Conservation (phyloP, 139 green algal species). For the Ettlia oleoabundans region DNA sequence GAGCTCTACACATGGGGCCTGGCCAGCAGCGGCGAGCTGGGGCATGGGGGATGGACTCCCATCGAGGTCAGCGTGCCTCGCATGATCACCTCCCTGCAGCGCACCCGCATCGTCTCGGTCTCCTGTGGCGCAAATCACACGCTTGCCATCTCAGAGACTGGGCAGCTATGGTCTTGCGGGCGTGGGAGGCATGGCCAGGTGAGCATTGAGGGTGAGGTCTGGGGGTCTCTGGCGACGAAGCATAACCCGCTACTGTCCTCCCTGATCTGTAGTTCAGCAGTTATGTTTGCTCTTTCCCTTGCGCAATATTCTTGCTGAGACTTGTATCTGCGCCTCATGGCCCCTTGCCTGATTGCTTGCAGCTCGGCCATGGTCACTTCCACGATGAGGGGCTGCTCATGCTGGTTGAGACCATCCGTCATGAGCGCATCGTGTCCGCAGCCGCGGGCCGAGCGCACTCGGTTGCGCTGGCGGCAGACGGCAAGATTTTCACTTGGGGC, state of each 20-base stretch:
- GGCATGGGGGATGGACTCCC: constrained; percentile 67
- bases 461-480: constrained; percentile 77
- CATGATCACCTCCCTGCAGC: constrained; percentile 39
- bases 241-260: too few species aligned
- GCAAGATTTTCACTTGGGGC: constrained; percentile 84
- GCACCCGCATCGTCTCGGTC: constrained; percentile 74
- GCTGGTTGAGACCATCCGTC: constrained; percentile 45
- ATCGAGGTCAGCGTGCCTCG: constrained; percentile 62
- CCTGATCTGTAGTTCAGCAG: too few species aligned
- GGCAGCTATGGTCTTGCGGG: constrained; percentile 79
- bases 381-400: constrained; percentile 60
- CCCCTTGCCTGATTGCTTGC: background rate
- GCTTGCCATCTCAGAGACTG: constrained; percentile 75
- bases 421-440: constrained; percentile 65
- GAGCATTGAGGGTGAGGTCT: background rate
- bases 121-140: constrained; percentile 78
- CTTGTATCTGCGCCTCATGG: background rate
- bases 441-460: constrained; percentile 75
- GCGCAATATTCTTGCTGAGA: background rate
- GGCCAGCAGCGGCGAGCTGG: constrained; percentile 77
- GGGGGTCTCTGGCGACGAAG: background rate
- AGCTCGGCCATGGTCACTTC: constrained; percentile 65
- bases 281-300: too few species aligned
- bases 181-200: constrained; percentile 57
- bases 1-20: constrained; percentile 86